Evolutionary conservation across 106 monocot species (phyloP), one percentile per base, ranked within the genome.

Genomic region (Ottelia alismoides): DNA sequence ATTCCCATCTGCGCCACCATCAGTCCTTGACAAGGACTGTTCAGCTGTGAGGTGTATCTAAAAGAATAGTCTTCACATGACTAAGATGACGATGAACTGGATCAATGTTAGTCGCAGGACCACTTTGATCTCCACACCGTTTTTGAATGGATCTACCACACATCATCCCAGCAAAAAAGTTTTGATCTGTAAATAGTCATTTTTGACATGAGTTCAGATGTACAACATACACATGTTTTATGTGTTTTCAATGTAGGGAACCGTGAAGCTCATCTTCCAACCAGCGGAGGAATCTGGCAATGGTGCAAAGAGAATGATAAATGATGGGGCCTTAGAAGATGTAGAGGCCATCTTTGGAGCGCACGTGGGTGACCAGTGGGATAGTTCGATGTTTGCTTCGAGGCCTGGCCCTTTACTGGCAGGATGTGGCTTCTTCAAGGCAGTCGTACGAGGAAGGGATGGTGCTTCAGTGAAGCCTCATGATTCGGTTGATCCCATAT

Each of bases 281-380:
- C 88, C 88, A 30, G 88, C 88, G 2, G 88, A 89, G 59, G 88
- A 89, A 66, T 56, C 79, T n/a, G 83, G 83, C 30, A 60, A 68
- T 2, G 88, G 88, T 32, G 88, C 88, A 11, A 76, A 83, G 65
- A 51, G 73, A 55, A 89, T 83, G 88, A 83, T 89, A 25, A 73
- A 79, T 57, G 83, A 79, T 51, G 88, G 88, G 7, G 88, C 83
- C 0, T 56, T 89, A 56, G 49, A 61, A 26, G 62, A 63, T 26
- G 83, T 89, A 25, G 79, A 76, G 58, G 88, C 88, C 35, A 89
- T 89, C 45, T 89, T 89, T 69, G 83, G 76, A 27, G 71, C 66
- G 27, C 88, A 89, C 53, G 79, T 89, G 4, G 79, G 71, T 1
- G 76, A 71, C 47, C 52, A 76, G 23, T 65, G 59, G 26, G 73